Percentiles rank a stretch among this genome's conserved stretches.
Conservation (phyloP, 495 filamentous ascomycete species). For the Xylaria acuta region DNA sequence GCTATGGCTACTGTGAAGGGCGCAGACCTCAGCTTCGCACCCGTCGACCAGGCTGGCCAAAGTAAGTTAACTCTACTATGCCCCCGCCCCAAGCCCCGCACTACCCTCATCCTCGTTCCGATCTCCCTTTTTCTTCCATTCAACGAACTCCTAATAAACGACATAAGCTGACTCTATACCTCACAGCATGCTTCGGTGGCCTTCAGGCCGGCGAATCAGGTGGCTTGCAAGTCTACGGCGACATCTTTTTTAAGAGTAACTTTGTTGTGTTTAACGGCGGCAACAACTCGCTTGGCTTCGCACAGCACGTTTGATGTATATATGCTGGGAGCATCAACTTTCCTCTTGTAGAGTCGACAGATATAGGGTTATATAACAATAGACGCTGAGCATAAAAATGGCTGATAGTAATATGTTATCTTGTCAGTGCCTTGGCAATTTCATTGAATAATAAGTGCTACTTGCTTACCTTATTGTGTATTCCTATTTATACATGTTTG, state of each 20-base stretch:
- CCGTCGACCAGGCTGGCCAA: slow-evolving; percentile 49
- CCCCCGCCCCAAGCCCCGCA: not conserved
- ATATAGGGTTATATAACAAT: not conserved
- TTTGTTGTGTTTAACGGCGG: slow-evolving; percentile 81
- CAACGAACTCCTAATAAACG: not conserved
- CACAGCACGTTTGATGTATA: slow-evolving; percentile 51
- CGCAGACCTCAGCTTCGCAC: slow-evolving; percentile 67
- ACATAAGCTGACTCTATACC: slow-evolving; percentile 26
- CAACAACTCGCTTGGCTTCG: slow-evolving; percentile 65
- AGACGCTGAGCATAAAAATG: slow-evolving; percentile 3
- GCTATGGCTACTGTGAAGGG: slow-evolving; percentile 69
- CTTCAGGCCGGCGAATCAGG: slow-evolving; percentile 66
- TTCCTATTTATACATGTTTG: not conserved
- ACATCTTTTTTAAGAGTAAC: slow-evolving; percentile 79
- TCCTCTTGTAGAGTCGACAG: not conserved
- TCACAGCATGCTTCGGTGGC: slow-evolving; percentile 72
- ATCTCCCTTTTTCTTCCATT: not conserved
- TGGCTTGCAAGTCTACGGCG: slow-evolving; percentile 74
- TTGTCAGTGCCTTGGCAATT: not conserved
- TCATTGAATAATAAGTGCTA: not conserved
- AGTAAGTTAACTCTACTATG: slow-evolving; percentile 42
- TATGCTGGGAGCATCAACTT: not conserved
- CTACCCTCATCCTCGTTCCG: not conserved
- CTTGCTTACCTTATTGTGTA: not conserved
- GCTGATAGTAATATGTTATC: not conserved